These are phyloP conservation scores for Yarrowia galli DNA, from an alignment of 1,139 yeast genomes.

Conservation along the genomic window DNA sequence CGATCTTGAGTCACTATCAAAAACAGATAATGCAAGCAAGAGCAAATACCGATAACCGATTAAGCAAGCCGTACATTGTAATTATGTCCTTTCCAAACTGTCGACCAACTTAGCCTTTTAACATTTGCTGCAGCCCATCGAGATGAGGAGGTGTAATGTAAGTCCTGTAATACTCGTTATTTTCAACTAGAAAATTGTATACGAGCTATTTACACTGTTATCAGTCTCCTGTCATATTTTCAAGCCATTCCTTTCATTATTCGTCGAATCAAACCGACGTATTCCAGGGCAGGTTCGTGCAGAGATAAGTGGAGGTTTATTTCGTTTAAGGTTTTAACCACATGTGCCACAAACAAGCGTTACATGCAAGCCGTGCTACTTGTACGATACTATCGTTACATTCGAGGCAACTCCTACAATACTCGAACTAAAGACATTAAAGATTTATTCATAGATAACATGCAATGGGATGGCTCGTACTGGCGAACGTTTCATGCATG, in stretches of 20 bases:
- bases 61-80: neutral
- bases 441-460: neutral
- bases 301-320: slow-evolving; percentile 2
- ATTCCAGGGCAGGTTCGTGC: neutral
- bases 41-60: slow-evolving; percentile 16
- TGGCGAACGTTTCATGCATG: neutral
- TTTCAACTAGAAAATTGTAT: no score
- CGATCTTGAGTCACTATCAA: neutral
- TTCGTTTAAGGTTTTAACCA: neutral
- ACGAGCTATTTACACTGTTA: no score
- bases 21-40: neutral
- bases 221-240: no score
- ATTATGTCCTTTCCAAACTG: neutral
- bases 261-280: no score
- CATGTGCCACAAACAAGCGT: no score
- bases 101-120: neutral
- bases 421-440: no score
- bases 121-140: neutral
- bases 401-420: no score
- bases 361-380: neutral
- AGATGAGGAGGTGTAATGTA: no score
- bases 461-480: neutral
- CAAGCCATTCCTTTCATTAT: neutral
- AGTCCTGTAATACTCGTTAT: no score
- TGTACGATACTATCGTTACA: no score